Percentiles rank a stretch among this genome's conserved stretches.
phyloP scores from a whole-genome alignment of 2,329 filamentous ascomycete genomes.

The Penicillium sp. region DNA sequence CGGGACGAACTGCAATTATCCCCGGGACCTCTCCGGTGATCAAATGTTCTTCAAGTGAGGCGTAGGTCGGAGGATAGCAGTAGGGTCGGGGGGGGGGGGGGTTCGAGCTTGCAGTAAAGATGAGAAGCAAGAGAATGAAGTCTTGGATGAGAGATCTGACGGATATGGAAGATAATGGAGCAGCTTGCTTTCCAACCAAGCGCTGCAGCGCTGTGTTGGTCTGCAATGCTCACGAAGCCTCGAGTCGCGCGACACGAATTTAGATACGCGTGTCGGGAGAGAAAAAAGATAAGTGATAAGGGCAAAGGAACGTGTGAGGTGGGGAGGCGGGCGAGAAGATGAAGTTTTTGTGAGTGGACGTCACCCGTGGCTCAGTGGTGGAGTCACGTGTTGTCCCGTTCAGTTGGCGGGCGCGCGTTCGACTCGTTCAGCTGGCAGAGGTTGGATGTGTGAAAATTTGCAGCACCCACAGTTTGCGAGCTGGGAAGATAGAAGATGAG shows the following conservation, averaged over 20 bases:
- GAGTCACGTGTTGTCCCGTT: constrained; percentile 11
- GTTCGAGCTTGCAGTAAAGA: constrained; percentile 6
- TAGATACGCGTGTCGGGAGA: background rate
- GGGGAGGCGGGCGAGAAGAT: constrained; percentile 13
- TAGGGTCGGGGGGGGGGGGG: background rate
- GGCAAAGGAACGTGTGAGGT: constrained; percentile 6
- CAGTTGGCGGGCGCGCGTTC: constrained; percentile 20
- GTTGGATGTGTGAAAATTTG: background rate
- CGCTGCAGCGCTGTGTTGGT: constrained; percentile 8
- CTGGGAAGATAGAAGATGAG: background rate
- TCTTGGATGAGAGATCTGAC: background rate
- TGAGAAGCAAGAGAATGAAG: background rate
- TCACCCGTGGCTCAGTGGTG: constrained; percentile 27
- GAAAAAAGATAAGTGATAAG: constrained; percentile 25
- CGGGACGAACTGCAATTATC: background rate
- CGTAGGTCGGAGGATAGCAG: too few species aligned
- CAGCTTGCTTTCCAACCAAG: background rate
- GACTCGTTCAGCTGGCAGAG: constrained; percentile 14
- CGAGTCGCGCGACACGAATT: constrained; percentile 1
- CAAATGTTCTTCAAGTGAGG: background rate
- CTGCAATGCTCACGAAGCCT: background rate
- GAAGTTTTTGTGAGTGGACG: constrained; percentile 18
- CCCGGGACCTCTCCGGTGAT: background rate
- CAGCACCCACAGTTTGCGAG: background rate
- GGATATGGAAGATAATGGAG: constrained; percentile 3